A percentile compares a stretch with the other conserved stretches of the same genome.
phyloP scores from a whole-genome alignment of 1,139 yeast species.

The Candida sojae region DNA sequence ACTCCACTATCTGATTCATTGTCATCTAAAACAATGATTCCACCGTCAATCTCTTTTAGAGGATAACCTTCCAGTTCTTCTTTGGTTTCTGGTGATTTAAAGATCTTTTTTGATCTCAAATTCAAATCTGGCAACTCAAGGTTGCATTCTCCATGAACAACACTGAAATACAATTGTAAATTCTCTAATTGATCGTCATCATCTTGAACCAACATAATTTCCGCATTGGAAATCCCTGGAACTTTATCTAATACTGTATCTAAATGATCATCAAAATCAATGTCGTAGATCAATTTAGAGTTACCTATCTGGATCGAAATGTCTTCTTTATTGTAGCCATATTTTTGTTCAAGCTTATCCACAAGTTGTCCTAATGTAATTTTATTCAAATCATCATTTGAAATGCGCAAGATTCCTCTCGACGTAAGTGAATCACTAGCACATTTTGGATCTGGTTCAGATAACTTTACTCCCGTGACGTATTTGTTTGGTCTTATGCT shows the following conservation, averaged over 20 bases:
- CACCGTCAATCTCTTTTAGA: constrained; percentile 16
- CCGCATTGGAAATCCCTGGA: constrained; percentile 56
- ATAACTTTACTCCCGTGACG: constrained; percentile 62
- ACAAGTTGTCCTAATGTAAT: constrained; percentile 45
- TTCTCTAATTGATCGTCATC: constrained; percentile 71
- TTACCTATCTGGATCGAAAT: constrained; percentile 61
- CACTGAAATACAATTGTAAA: constrained; percentile 63
- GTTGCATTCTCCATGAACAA: constrained; percentile 13
- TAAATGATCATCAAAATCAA: constrained; percentile 83
- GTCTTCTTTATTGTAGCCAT: constrained; percentile 66
- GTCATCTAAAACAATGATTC: constrained; percentile 14
- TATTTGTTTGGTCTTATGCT: constrained; percentile 66
- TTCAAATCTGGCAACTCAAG: constrained; percentile 25
- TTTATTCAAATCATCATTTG: constrained; percentile 15
- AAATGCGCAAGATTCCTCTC: constrained; percentile 41
- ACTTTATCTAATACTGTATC: constrained; percentile 51
- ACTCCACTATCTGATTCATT: constrained; percentile 5
- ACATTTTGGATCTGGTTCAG: constrained; percentile 67
- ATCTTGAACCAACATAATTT: constrained; percentile 70
- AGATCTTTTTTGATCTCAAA: constrained; percentile 22
- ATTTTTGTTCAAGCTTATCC: constrained; percentile 42
- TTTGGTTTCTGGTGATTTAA: background rate
- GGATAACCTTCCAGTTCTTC: constrained; percentile 2
- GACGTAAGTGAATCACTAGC: constrained; percentile 68
- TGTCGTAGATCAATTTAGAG: constrained; percentile 73